A percentile compares a stretch with the other conserved stretches of the same genome.
Conservation (phyloP, 805 yeast species). For the Saturnispora quitensis region DNA sequence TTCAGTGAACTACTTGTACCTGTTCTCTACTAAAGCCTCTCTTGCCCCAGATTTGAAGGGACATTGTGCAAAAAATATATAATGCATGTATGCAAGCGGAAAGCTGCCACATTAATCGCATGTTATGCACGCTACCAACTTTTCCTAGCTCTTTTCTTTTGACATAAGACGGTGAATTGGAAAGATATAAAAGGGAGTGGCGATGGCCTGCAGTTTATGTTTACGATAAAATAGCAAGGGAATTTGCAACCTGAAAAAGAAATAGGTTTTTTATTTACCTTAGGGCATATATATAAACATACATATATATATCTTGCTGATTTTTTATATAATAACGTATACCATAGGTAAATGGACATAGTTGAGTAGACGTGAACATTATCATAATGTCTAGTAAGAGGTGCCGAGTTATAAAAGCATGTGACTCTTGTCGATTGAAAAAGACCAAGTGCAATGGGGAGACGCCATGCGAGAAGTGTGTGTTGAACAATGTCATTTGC, state of each 20-base stretch:
- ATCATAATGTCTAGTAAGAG: not conserved
- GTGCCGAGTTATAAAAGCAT: conserved; percentile 51
- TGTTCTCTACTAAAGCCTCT: not conserved
- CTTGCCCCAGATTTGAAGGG: not conserved
- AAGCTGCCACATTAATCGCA: not conserved
- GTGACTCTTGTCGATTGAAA: conserved; percentile 53
- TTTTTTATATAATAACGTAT: too few species aligned
- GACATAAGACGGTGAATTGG: not conserved
- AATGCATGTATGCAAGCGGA: not conserved
- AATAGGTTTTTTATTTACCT: too few species aligned
- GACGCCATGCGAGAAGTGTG: conserved; percentile 50
- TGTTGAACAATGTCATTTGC: conserved; percentile 48
- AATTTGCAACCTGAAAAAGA: not conserved
- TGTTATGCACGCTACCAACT: not conserved
- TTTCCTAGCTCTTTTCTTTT: not conserved
- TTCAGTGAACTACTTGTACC: not conserved
- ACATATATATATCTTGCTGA: not conserved
- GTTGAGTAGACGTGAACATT: not conserved
- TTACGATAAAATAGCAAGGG: not conserved
- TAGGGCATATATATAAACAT: not conserved
- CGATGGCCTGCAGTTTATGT: not conserved
- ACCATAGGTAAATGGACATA: not conserved
- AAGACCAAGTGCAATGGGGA: conserved; percentile 58
- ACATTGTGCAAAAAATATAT: not conserved
- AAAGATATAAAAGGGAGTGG: not conserved